phyloP scores from a whole-genome alignment of 768 basidiomycete genomes.

The Omphalotus guepiniiformis region DNA sequence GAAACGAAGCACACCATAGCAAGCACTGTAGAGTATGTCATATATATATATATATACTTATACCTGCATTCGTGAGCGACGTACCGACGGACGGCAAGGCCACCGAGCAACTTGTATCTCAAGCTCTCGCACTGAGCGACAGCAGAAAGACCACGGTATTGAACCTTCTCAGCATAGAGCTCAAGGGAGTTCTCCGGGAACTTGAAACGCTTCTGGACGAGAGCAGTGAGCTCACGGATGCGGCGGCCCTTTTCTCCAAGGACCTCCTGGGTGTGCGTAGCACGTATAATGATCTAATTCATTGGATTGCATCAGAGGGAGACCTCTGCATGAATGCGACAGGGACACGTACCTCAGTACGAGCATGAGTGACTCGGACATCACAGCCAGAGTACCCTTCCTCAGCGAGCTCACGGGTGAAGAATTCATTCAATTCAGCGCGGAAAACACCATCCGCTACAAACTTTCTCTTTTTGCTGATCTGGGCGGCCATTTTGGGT shows the following conservation, averaged over 20 bases:
- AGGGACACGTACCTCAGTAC: conserved; percentile 72
- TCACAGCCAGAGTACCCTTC: conserved; percentile 99
- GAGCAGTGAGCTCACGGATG: conserved; percentile 96
- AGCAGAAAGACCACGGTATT: conserved; percentile 95
- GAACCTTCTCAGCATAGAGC: conserved; percentile 99
- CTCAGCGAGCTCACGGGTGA: conserved; percentile 95
- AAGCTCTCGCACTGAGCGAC: conserved; percentile 98
- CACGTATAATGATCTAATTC: conserved; percentile 97
- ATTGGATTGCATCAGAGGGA: too few relatives aligned
- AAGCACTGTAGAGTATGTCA: conserved; percentile 69
- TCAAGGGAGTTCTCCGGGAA: conserved; percentile 99
- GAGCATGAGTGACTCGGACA: conserved; percentile 98
- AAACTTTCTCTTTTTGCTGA: conserved; percentile 99
- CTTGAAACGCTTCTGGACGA: conserved; percentile 99
- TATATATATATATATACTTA: too few relatives aligned
- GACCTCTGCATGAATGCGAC: neutral
- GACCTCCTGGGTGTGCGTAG: conserved; percentile 98
- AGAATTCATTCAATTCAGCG: conserved; percentile 99
- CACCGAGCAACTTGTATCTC: conserved; percentile 98
- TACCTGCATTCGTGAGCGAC: too few relatives aligned
- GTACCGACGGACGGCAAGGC: conserved; percentile 96
- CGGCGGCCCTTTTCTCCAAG: conserved; percentile 99
- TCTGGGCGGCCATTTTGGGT: conserved; percentile 72
- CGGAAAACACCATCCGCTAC: conserved; percentile 99
- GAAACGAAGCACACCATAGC: conserved; percentile 99